Evolutionary conservation across 202 grass and related monocot species (phyloP), one percentile per base, ranked within the genome.

Genomic region (Zizania palustris): DNA sequence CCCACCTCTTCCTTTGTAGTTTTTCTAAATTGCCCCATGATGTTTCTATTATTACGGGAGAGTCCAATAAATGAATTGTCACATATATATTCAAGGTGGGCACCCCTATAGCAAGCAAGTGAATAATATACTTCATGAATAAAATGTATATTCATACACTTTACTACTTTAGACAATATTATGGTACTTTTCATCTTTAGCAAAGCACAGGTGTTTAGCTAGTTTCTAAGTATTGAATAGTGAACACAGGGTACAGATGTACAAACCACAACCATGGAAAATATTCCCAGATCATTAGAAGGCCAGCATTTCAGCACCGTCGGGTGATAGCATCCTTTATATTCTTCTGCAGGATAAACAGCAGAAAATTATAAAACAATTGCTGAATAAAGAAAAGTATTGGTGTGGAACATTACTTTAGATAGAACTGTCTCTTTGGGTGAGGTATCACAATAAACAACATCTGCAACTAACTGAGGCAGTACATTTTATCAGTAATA

Each of bases 231-330:
- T 13, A 36, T 53, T 13, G 16, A 38, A 6, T 45, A 15, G 13
- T 5, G 19, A 16, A 37, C 34, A 58, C 15, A 50, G 8, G 67
- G 5, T 43, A 66, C 60, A 39, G 11, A 21, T 69, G 69, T 38
- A 60, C 35, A 74, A 19, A 68, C 18, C 50, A 73, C 19, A 80
- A 21, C 36, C 69, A 18, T 51, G 60, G n/a, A 5, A 38, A n/a
- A 37, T 76, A 19, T 58, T 54, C 72, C 34, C 16, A 53, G 45
- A 15, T 0, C 38, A 35, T 38, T 22, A 71, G n/a, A 33, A 65
- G 42, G 15, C 16, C 20, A 15, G 34, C 45, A 16, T 50, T 57
- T 18, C 20, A 68, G 44, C 65, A 43, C 53, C 14, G 7, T 22
- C 14, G 21, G 57, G 15, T 1, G 42, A 62, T 15, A 46, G 7